These are phyloP conservation scores for Monosporascus sp. DNA, from an alignment of 2,329 filamentous ascomycete species.

Conservation along the genomic window DNA sequence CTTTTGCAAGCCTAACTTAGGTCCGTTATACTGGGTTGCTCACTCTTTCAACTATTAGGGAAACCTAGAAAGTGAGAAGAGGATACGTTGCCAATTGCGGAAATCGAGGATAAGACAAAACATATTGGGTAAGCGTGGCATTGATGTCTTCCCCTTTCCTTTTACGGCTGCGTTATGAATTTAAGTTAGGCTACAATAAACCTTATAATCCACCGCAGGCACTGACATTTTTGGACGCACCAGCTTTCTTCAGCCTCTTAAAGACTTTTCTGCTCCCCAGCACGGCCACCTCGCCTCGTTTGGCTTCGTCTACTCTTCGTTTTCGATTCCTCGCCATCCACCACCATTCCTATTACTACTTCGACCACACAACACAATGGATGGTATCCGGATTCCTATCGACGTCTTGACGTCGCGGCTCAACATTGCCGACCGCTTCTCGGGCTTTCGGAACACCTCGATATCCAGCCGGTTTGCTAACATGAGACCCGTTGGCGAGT, in stretches of 20 bases:
- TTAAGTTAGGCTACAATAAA: not conserved
- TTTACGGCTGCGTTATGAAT: not conserved
- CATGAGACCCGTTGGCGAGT: conserved; percentile 84
- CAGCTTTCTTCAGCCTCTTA: not conserved
- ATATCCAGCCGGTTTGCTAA: conserved; percentile 83
- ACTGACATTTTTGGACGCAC: not conserved
- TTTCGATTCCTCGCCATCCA: conserved; percentile 1
- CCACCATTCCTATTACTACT: not conserved
- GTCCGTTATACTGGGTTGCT: conserved; percentile 1
- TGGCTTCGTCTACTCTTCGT: not conserved
- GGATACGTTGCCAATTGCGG: not conserved
- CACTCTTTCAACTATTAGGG: not conserved
- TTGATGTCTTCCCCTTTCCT: not conserved
- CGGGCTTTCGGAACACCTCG: conserved; percentile 73
- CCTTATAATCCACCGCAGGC: not conserved
- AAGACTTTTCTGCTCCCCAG: not conserved
- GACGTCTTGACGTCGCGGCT: conserved; percentile 87
- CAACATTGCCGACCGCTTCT: conserved; percentile 80
- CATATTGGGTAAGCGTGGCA: not conserved
- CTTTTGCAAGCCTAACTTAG: not conserved
- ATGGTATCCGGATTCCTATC: conserved; percentile 86
- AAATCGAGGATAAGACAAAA: not conserved
- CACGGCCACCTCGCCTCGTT: not conserved
- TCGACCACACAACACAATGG: conserved; percentile 49
- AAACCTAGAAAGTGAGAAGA: conserved; percentile 1